Evolutionary conservation across 2,329 filamentous ascomycete genomes (phyloP), one percentile per base, ranked within the genome.

Genomic region (Lachnellula hyalina): DNA sequence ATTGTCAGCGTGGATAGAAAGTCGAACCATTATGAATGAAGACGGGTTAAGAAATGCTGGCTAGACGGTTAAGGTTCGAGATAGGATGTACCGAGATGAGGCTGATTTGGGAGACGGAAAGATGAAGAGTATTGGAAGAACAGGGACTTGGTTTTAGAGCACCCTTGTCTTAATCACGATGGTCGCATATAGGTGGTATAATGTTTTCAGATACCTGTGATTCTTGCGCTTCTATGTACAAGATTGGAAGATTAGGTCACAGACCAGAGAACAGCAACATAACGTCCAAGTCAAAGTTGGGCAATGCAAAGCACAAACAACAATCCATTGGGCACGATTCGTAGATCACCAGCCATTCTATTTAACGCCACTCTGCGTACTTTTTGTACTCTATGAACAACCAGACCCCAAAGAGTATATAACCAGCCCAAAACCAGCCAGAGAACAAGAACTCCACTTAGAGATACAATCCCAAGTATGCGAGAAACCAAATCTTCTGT

Each of bases 381-480:
- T 44, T 5, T 9, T 6, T 14, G 14, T 17, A 32, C 44, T 44
- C 12, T 9, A 7, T 14, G 14, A 9, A 17, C 23, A 14, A 47
- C 8, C 19, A 48, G 44, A 47, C 44, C 44, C 14, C 15, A 23
- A 40, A 21, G 36, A 23, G n/a, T 25, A 41, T 25, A n/a, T 25
- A 42, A 32, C 17, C 34, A 28, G 15, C 15, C 48, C 48, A 38
- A 42, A 50, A 42, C 21, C 23, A 23, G 36, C 47, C 47, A 19
- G 35, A 40, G 28, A 50, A 50, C 14, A 50, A 28, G n/a, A 47
- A 14, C 21, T n/a, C 23, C 44, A 2, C 44, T 32, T n/a, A 28
- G 44, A 52, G 38, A 46, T 45, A 36, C 50, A 52, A 52, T 28
- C 23, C 44, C 21, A 47, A 47, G 23, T 28, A 47, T 47, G 28